phyloP scores from a whole-genome alignment of 768 basidiomycete genomes.

The Tremella fuciformis region DNA sequence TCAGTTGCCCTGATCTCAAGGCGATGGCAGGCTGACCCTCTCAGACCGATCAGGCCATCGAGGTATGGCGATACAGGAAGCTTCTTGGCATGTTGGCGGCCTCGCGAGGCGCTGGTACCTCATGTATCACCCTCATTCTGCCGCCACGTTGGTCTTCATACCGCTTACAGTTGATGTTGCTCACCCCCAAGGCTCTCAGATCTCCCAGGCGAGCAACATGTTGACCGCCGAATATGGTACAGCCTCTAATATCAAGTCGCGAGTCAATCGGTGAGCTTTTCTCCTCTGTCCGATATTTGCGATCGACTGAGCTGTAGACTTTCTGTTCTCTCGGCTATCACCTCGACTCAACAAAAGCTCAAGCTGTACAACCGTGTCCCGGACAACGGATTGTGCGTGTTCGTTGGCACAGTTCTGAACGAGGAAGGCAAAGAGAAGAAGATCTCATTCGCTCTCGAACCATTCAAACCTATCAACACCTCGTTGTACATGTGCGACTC shows the following conservation, averaged over 20 bases:
- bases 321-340: constrained; percentile 96
- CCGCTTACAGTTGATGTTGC: not conserved
- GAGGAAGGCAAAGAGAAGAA: constrained; percentile 99
- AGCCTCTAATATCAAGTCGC: constrained; percentile 99
- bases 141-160: constrained; percentile 62
- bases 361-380: constrained; percentile 96
- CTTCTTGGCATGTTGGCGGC: constrained; percentile 96
- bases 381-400: constrained; percentile 93
- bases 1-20: not conserved
- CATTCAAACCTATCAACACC: constrained; percentile 98
- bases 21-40: constrained; percentile 11
- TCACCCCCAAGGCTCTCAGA: constrained; percentile 60
- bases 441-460: constrained; percentile 96
- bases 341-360: constrained; percentile 92
- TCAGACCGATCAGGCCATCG: constrained; percentile 44
- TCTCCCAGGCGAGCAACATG: constrained; percentile 90
- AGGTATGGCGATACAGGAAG: constrained; percentile 83
- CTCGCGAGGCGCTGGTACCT: constrained; percentile 93
- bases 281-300: not conserved
- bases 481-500: constrained; percentile 94
- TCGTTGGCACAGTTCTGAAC: constrained; percentile 95
- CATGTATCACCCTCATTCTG: constrained; percentile 97
- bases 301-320: constrained; percentile 68
- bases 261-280: constrained; percentile 52
- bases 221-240: constrained; percentile 97